Base-by-base conservation (phyloP, 495 filamentous ascomycete species). In the Bombardia bombarda region DNA sequence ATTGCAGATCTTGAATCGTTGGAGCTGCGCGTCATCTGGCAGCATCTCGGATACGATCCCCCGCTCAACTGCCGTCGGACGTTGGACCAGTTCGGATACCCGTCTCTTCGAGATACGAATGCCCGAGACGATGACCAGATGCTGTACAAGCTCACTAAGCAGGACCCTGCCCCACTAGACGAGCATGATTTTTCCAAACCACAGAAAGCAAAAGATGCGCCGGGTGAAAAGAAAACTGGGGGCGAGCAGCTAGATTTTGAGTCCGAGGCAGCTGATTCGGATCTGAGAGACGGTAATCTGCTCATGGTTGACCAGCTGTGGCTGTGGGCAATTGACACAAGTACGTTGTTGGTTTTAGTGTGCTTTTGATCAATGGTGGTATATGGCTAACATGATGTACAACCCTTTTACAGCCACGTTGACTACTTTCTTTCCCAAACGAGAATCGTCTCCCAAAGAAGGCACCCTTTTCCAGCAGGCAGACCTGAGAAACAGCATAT, bases 221-320 rank as follows among this genome's bases (percentile, higher is more conserved):
- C 30, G 7, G 16, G 31, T 20, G 5, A 22, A n/a, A 17, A 20
- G 32, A 13, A 40, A 41, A 6, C 16, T n/a, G n/a, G n/a, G n/a
- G n/a, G n/a, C n/a, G n/a, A n/a, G n/a, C n/a, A n/a, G n/a, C n/a
- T n/a, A n/a, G n/a, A n/a, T n/a, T n/a, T n/a, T 8, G 57, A 60
- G 7, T 33, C 49, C 0, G 57, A 69, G 8, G 25, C 51, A 3
- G 66, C 66, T 40, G 40, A n/a, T n/a, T n/a, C 62, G 18, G 45
- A 67, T n/a, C 66, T 78, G 8, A 63, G 70, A 38, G 69, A 82
- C 23, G 74, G 74, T 0, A 80, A 81, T 49, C 71, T 83, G 13
- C 62, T 84, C 10, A 83, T 84, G 79, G 79, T 85, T 7, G 80
- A 84, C 46, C 79, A 83, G 45, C 62, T 85, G 4, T 84, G 80